phyloP scores from a whole-genome alignment of 768 basidiomycete genomes.

The Lyophyllum atratum region DNA sequence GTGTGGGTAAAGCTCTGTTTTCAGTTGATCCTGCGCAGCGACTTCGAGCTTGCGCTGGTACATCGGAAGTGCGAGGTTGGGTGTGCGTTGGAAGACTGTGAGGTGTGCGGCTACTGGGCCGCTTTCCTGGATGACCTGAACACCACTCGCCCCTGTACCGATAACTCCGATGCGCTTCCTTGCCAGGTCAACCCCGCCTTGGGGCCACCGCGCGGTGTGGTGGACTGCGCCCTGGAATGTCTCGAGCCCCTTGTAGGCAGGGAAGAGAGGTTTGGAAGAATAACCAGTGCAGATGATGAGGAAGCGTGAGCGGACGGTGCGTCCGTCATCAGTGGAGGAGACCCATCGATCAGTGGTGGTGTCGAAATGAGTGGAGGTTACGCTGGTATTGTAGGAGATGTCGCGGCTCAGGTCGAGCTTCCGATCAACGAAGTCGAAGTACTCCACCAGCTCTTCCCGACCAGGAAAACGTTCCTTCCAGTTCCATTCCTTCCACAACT shows the following conservation, averaged over 20 bases:
- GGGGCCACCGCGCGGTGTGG: slow-evolving; percentile 26
- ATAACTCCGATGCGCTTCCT: slow-evolving; percentile 27
- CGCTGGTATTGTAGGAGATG: slow-evolving; percentile 23
- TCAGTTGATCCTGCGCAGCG: slow-evolving; percentile 15
- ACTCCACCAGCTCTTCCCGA: slow-evolving; percentile 20
- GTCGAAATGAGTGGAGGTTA: slow-evolving; percentile 22
- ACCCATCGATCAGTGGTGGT: slow-evolving; percentile 20
- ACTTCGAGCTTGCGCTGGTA: slow-evolving; percentile 14
- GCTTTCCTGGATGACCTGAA: slow-evolving; percentile 25
- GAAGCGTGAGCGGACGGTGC: slow-evolving; percentile 17
- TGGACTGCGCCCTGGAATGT: slow-evolving; percentile 23
- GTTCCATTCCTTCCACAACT: slow-evolving; percentile 27
- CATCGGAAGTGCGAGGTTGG: slow-evolving; percentile 25
- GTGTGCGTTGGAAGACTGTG: slow-evolving; percentile 30
- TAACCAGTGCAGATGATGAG: slow-evolving; percentile 25
- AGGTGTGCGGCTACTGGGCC: slow-evolving; percentile 22
- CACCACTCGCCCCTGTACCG: slow-evolving; percentile 27
- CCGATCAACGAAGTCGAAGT: slow-evolving; percentile 24
- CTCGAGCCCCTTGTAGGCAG: slow-evolving; percentile 20
- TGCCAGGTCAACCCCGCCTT: slow-evolving; percentile 18
- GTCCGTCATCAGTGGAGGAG: slow-evolving; percentile 19
- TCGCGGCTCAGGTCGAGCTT: slow-evolving; percentile 24
- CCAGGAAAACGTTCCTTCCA: slow-evolving; percentile 19
- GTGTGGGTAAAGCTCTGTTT: slow-evolving; percentile 17
- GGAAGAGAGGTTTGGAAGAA: slow-evolving; percentile 22